phyloP scores from a whole-genome alignment of 805 yeast species.

The Sugiyamaella smithiae region DNA sequence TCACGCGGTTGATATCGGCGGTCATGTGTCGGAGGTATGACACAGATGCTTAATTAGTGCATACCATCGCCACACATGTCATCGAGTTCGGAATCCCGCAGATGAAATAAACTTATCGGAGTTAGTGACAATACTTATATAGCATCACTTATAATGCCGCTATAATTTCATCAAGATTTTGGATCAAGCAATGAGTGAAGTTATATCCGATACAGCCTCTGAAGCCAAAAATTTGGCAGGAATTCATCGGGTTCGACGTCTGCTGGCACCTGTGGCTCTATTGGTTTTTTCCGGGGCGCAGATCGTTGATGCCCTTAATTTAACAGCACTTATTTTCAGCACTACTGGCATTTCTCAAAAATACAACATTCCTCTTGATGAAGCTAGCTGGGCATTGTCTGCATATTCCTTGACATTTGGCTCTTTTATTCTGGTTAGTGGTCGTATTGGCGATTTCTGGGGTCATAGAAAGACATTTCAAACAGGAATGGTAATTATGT shows the following conservation, averaged over 20 bases:
- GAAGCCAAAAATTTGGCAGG: too few relatives aligned
- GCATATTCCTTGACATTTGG: conserved; percentile 46
- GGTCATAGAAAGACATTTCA: conserved; percentile 39
- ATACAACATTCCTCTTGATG: conserved; percentile 20
- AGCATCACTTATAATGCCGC: too few relatives aligned
- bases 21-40: too few relatives aligned
- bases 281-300: conserved; percentile 21
- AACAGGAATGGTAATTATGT: conserved; percentile 27
- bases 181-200: too few relatives aligned
- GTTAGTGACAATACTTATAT: too few relatives aligned
- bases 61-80: too few relatives aligned
- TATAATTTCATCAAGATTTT: too few relatives aligned
- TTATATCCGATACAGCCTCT: too few relatives aligned
- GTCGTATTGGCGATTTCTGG: conserved; percentile 42
- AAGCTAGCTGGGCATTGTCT: conserved; percentile 40
- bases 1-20: too few relatives aligned
- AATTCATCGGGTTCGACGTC: not conserved
- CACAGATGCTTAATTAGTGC: too few relatives aligned
- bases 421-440: conserved; percentile 43
- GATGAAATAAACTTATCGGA: too few relatives aligned
- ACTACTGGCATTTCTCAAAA: conserved; percentile 21
- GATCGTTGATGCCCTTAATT: conserved; percentile 27
- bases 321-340: conserved; percentile 27
- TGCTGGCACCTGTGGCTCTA: conserved; percentile 1
- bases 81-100: too few relatives aligned